Percentiles rank a stretch among this genome's conserved stretches.
These are phyloP conservation scores for Desmodesmus armatus DNA, from an alignment of 139 green algal genomes.

Conservation along the genomic window DNA sequence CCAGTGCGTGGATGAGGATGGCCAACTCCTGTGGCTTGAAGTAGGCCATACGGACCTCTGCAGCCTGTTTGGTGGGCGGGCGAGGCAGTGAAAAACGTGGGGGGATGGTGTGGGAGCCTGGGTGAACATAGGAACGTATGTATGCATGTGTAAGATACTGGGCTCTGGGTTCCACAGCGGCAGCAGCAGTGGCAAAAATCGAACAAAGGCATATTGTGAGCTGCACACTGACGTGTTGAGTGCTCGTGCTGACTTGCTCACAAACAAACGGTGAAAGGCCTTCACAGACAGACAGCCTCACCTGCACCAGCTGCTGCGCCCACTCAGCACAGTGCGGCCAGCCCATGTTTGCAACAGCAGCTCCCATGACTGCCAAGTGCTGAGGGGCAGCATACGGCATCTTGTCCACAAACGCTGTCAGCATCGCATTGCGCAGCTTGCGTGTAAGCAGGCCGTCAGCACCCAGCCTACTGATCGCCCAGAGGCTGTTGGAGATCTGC, in stretches of 20 bases:
- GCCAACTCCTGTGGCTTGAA: constrained; percentile 43
- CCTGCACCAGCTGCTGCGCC: constrained; percentile 7
- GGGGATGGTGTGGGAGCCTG: neutral
- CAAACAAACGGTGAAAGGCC: no score
- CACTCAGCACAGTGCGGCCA: neutral
- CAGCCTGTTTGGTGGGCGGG: constrained; percentile 4
- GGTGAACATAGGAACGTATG: neutral
- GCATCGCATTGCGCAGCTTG: neutral
- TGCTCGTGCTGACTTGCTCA: neutral
- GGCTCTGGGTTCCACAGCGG: no score
- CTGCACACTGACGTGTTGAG: no score
- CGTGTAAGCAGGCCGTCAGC: neutral
- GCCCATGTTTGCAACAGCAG: constrained; percentile 22
- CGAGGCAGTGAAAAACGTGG: neutral
- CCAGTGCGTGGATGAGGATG: constrained; percentile 28
- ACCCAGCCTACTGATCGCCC: constrained; percentile 42
- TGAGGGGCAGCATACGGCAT: constrained; percentile 16
- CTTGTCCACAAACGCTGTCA: neutral
- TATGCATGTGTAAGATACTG: no score
- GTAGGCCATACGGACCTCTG: neutral
- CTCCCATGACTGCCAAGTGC: constrained; percentile 19
- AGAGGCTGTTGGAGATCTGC: constrained; percentile 63
- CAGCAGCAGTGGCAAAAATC: neutral
- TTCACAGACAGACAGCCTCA: no score
- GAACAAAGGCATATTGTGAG: neutral